Evolutionary conservation across 148 eudicot genomes (phyloP), one percentile per base, ranked within the genome.

Genomic region (Chenopodium suecicum): DNA sequence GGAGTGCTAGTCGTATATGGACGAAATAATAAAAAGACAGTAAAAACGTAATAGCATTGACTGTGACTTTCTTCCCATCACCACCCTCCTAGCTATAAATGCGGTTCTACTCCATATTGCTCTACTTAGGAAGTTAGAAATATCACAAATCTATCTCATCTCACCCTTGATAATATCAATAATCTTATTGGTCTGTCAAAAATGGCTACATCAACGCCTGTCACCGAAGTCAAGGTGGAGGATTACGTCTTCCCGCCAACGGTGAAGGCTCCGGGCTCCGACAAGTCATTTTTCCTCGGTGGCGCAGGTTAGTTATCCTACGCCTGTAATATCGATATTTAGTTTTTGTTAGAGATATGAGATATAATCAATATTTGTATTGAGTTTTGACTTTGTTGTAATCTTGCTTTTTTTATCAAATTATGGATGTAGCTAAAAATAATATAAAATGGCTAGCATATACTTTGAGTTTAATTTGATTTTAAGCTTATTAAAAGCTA

Each of bases 261-360:
- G 2, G 92, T 84, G 50, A 91, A 88, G 54, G 89, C 96, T 60
- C 98, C 94, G 8, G 89, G 90, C 82, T 79, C 93, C 68, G 74
- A 75, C 50, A 86, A 87, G 14, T 34, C 92, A 13, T 87, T 94
- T 80, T 86, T 92, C 86, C 94, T 92, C 77, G 97, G 84, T 75
- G 97, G 94, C 72, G 97, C 97, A 82, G 94, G 96, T 91, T 79
- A 52, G 82, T 67, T 7, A 27, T 19, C 48, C 14, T 64, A 56
- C 31, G 2, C 9, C 27, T 0, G 9, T 23, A 62, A 20, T 4
- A 62, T 62, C 7, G 9, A 62, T 17, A 62, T 62, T 17, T 62
- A 2, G 23, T 62, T 62, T 31, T 31, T 31, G 32, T 31, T 1
- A 31, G 32, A 31, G 32, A 31, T 31, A 31, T 31, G 32, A 31